These are phyloP conservation scores for Candida labiduridarum DNA, from an alignment of 1,139 yeast genomes.

Conservation along the genomic window DNA sequence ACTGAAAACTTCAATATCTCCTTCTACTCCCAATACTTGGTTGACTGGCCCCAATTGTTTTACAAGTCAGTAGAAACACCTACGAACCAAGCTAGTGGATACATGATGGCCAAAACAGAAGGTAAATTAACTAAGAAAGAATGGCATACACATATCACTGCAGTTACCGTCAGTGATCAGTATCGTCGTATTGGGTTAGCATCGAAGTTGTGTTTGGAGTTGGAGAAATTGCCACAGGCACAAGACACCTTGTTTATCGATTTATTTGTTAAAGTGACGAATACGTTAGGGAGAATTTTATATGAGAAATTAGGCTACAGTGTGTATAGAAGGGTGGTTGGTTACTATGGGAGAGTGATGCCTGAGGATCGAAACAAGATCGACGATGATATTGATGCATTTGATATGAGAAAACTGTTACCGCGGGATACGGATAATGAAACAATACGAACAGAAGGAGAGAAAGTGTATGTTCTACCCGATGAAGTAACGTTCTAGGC, in stretches of 20 bases:
- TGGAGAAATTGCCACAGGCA: slow-evolving; percentile 68
- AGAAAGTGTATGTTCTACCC: slow-evolving; percentile 60
- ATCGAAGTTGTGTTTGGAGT: slow-evolving; percentile 67
- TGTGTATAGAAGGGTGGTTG: slow-evolving; percentile 85
- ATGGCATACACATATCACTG: slow-evolving; percentile 98
- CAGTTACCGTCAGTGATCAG: slow-evolving; percentile 84
- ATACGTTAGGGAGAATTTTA: slow-evolving; percentile 73
- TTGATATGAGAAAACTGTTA: slow-evolving; percentile 75
- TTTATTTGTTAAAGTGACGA: slow-evolving; percentile 86
- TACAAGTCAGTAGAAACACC: slow-evolving; percentile 64
- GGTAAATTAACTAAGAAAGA: slow-evolving; percentile 66
- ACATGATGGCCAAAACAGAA: slow-evolving; percentile 97
- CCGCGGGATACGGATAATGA: slow-evolving; percentile 53
- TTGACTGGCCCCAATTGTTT: slow-evolving; percentile 86
- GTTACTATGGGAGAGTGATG: slow-evolving; percentile 68
- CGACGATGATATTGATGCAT: slow-evolving; percentile 81
- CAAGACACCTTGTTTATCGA: slow-evolving; percentile 81
- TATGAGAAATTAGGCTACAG: slow-evolving; percentile 87
- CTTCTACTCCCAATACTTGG: slow-evolving; percentile 81
- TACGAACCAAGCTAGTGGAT: slow-evolving; percentile 55
- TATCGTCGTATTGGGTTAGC: slow-evolving; percentile 88
- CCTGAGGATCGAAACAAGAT: slow-evolving; percentile 48
- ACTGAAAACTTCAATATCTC: slow-evolving; percentile 88
- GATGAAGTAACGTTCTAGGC: slow-evolving; percentile 54
- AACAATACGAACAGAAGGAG: slow-evolving; percentile 62